A percentile compares a stretch with the other conserved stretches of the same genome.
phyloP scores from a whole-genome alignment of 345 rosid species.

The Salix exigua region DNA sequence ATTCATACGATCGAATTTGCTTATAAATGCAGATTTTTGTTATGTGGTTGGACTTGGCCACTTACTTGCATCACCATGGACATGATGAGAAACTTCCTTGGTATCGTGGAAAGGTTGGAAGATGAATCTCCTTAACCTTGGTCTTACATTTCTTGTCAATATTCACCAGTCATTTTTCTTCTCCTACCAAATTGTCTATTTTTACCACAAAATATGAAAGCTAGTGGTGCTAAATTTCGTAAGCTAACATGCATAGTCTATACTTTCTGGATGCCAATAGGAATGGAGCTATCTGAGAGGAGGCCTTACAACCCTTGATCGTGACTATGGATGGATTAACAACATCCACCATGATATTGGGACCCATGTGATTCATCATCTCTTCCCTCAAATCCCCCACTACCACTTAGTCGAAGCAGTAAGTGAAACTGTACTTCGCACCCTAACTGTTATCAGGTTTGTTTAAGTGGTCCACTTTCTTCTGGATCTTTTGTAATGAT shows the following conservation, averaged over 20 bases:
- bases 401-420: constrained; percentile 83
- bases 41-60: constrained; percentile 82
- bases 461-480: background rate
- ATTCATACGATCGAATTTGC: background rate
- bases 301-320: constrained; percentile 81
- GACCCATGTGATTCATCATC: constrained; percentile 89
- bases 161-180: background rate
- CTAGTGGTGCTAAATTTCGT: background rate
- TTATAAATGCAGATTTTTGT: constrained; percentile 50
- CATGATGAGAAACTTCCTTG: constrained; percentile 80
- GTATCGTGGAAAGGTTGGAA: constrained; percentile 88
- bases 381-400: constrained; percentile 95
- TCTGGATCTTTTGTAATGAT: background rate
- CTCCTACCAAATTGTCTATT: background rate
- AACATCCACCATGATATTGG: constrained; percentile 86
- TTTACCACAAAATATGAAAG: background rate
- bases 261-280: constrained; percentile 19
- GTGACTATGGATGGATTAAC: constrained; percentile 77
- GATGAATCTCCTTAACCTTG: background rate
- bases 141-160: background rate
- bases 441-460: background rate
- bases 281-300: constrained; percentile 90
- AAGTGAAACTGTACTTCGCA: constrained; percentile 8
- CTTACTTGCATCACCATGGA: constrained; percentile 93
- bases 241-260: background rate